Conservation (phyloP, 2,329 filamentous ascomycete genomes). For the Exserohilum turcica region DNA sequence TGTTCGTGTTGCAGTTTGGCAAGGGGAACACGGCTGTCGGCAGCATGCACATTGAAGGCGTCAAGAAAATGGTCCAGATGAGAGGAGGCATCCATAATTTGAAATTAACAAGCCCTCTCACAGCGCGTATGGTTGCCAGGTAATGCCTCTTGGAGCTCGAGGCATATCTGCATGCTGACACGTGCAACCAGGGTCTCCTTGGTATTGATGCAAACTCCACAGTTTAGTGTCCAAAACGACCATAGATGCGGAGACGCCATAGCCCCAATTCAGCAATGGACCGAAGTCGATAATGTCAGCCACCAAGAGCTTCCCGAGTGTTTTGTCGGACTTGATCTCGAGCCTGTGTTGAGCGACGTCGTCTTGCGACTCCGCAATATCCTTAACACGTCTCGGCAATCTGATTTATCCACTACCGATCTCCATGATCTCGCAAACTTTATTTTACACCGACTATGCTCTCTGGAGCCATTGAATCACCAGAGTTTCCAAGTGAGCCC, state of each 20-base stretch:
- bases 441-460: conserved; percentile 57
- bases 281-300: conserved; percentile 31
- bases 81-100: conserved; percentile 59
- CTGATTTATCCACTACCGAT: conserved; percentile 47
- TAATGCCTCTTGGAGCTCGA: conserved; percentile 27
- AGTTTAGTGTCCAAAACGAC: conserved; percentile 61
- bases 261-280: conserved; percentile 57
- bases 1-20: conserved; percentile 50
- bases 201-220: conserved; percentile 59
- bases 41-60: conserved; percentile 57
- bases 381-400: conserved; percentile 45
- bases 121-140: conserved; percentile 62
- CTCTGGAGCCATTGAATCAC: conserved; percentile 14
- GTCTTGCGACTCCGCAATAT: conserved; percentile 54
- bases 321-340: conserved; percentile 37
- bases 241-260: conserved; percentile 57
- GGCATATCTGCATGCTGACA: not conserved
- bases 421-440: conserved; percentile 63
- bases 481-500: conserved; percentile 18
- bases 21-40: conserved; percentile 57
- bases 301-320: conserved; percentile 5
- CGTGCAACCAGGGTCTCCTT: conserved; percentile 59
- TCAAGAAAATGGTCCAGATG: conserved; percentile 56
- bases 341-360: conserved; percentile 45
- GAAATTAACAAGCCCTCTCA: conserved; percentile 57